phyloP scores from a whole-genome alignment of 2,329 filamentous ascomycete species.

The Calonectria hawksworthii region DNA sequence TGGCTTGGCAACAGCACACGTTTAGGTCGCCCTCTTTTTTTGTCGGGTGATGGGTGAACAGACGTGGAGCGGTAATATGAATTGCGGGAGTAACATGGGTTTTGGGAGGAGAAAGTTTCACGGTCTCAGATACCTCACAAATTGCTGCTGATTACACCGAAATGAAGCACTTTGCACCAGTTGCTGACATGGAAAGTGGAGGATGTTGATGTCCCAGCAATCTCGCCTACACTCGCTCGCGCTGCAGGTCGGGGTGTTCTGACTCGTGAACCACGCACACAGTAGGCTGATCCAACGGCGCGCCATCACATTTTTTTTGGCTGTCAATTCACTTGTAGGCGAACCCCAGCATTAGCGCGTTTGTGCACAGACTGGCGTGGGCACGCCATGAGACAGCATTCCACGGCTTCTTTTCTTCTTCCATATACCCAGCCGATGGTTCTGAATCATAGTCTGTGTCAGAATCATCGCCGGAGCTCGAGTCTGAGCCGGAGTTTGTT shows the following conservation, averaged over 20 bases:
- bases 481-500: background rate
- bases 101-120: background rate
- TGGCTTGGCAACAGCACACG: background rate
- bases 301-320: background rate
- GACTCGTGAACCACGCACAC: background rate
- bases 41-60: background rate
- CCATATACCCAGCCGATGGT: background rate
- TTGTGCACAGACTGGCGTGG: background rate
- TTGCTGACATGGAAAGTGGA: background rate
- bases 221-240: background rate
- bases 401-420: constrained; percentile 9
- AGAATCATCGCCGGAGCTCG: background rate
- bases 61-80: background rate
- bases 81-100: background rate
- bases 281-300: background rate
- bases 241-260: background rate
- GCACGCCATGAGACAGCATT: background rate
- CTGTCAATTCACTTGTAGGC: background rate
- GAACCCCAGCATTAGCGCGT: background rate
- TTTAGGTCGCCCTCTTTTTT: background rate
- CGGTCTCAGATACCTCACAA: background rate
- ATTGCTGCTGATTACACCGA: background rate
- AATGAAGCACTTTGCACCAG: background rate
- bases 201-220: background rate
- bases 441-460: background rate